These are phyloP conservation scores for Cladosporium sp. DNA, from an alignment of 2,329 filamentous ascomycete genomes.

Conservation along the genomic window DNA sequence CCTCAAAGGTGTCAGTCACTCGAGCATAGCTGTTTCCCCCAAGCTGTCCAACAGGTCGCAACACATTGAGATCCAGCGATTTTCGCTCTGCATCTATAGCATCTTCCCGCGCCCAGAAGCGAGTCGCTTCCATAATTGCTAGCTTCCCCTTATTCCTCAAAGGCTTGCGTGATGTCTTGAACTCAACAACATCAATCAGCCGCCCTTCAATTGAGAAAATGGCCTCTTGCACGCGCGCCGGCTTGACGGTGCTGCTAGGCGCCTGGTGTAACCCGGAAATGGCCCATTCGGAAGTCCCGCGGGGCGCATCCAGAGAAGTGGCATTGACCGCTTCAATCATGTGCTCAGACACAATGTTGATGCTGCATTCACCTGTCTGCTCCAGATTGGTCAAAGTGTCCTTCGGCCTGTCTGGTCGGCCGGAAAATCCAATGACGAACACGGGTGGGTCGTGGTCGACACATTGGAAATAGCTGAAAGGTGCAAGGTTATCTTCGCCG, in stretches of 20 bases:
- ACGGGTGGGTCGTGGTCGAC: conserved; percentile 82
- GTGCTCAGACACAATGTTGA: conserved; percentile 83
- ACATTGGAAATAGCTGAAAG: conserved; percentile 82
- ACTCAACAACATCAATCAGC: conserved; percentile 69
- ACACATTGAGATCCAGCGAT: conserved; percentile 63
- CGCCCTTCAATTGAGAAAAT: conserved; percentile 79
- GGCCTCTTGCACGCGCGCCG: conserved; percentile 73
- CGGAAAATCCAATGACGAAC: conserved; percentile 63
- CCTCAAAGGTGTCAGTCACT: conserved; percentile 64
- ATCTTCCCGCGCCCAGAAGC: conserved; percentile 87
- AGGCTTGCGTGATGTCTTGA: conserved; percentile 64
- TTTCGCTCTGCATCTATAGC: conserved; percentile 74
- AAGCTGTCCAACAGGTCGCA: conserved; percentile 71
- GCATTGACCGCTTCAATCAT: conserved; percentile 85
- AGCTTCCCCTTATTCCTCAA: conserved; percentile 72
- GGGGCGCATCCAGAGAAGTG: conserved; percentile 71
- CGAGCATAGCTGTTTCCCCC: conserved; percentile 84
- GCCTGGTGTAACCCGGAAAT: conserved; percentile 71
- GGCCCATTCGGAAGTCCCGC: conserved; percentile 73
- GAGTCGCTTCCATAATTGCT: conserved; percentile 73
- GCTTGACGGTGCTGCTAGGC: conserved; percentile 60
- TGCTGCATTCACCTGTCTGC: conserved; percentile 65
- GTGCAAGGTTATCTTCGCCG: conserved; percentile 74
- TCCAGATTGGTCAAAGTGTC: conserved; percentile 73
- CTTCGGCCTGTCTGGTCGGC: conserved; percentile 60